Evolutionary conservation across 2,329 filamentous ascomycete genomes (phyloP), one percentile per base, ranked within the genome.

Genomic region (Lizonia empirigonia): DNA sequence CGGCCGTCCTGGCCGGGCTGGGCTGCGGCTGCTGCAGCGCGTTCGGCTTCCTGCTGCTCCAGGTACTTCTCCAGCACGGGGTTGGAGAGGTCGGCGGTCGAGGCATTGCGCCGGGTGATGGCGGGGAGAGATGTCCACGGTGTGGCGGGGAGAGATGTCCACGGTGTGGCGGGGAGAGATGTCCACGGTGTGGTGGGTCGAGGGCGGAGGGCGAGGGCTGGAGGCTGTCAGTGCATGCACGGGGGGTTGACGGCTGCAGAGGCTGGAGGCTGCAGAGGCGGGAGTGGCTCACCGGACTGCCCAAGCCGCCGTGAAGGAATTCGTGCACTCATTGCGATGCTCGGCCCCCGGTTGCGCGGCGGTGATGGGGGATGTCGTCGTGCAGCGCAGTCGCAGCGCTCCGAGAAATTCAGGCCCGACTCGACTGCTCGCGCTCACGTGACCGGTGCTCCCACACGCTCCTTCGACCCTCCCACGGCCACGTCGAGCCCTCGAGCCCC

Each of bases 21-120:
- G 3, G 26, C 37, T 13, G 30, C 16, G 15, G 38, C 44, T 19
- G n/a, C 33, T 13, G 34, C 23, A 8, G 38, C 40, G 24, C 51
- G 34, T 15, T 56, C 46, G 13, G 40, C 34, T 32, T 63, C 55
- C 40, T 55, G 52, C 42, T 61, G 59, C 37, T 50, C 29, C 34
- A 80, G 69, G 60, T 75, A 81, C 44, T 88, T 81, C 50, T 87
- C 84, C 60, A 89, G 84, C 62, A 90, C 79, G 46, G 83, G 86
- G 62, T 84, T 79, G 38, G 65, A 54, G 33, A 67, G 58, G 40
- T 69, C 59, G 2, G 16, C 15, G 10, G 51, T 55, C 10, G 58
- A 65, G 18, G 55, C 47, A 38, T 54, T 50, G 39, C 61, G 60
- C 22, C 48, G 58, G 10, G 59, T 45, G 19, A 48, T 56, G 55